Base-by-base conservation (phyloP, 1,139 yeast genomes). In the Suhomyces guaymorum region DNA sequence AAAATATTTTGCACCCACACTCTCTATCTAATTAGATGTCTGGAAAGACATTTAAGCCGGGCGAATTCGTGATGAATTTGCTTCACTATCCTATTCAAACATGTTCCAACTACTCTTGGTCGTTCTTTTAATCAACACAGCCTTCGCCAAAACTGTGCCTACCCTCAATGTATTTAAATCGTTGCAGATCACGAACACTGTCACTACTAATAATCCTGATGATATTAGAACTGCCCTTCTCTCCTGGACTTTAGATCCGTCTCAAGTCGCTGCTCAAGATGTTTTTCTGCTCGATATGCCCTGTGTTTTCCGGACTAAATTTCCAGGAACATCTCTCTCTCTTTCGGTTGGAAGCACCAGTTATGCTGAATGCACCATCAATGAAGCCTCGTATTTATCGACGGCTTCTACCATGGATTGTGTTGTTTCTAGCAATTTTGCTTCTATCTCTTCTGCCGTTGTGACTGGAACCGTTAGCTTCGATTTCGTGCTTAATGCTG, bases 401-500 rank as follows among this genome's bases (percentile, higher is more conserved):
- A 23, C 32, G 4, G 26, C 22, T 20, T 37, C 54, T 7, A 24
- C 13, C 13, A 32, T 52, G 21, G 28, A 36, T 11, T 52, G 57
- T 33, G 32, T 38, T 18, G 30, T 29, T 11, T 43, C 46, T 14
- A 32, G 41, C 5, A 26, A 15, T 10, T 37, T 42, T 13, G 35
- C 25, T 6, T 13, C 17, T 4, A 15, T 22, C 12, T 12, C 15
- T 6, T 26, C 30, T 8, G 7, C 22, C 16, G 17, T 38, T 7
- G 44, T 41, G 9, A 24, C 34, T 8, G 56, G 57, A 8, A 33
- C 37, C 1, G 18, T 49, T n/a, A 24, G 41, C 7, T 52, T 51
- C 30, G 55, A 49, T 27, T 49, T 52, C 32, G 44, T 48, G 4
- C 51, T 52, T 28, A 49, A 49, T 33, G 55, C 47, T 27, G 57